Percentiles rank a stretch among this genome's conserved stretches.
phyloP scores from a whole-genome alignment of 306 rosid genomes.

The Cicer bijugum region DNA sequence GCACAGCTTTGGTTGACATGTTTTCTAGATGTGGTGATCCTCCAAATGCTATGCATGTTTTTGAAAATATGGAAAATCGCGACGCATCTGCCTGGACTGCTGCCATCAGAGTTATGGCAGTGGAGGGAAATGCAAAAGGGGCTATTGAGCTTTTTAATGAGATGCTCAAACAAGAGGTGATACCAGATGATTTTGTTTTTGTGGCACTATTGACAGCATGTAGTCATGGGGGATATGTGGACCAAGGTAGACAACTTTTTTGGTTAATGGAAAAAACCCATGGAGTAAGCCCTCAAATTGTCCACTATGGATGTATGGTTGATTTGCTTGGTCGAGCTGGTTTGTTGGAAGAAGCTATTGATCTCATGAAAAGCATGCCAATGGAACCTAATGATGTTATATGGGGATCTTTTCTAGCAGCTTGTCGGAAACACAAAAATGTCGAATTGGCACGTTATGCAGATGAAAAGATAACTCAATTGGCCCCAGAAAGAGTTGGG shows the following conservation, averaged over 20 bases:
- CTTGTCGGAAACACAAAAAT: slow-evolving; percentile 70
- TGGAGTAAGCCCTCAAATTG: slow-evolving; percentile 59
- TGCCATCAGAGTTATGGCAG: slow-evolving; percentile 79
- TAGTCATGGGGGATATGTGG: slow-evolving; percentile 70
- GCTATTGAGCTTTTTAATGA: slow-evolving; percentile 63
- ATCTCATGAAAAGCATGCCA: slow-evolving; percentile 72
- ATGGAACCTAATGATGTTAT: slow-evolving; percentile 74
- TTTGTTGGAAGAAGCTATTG: slow-evolving; percentile 65
- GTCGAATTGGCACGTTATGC: slow-evolving; percentile 64
- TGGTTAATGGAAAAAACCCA: slow-evolving; percentile 59
- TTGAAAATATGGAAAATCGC: slow-evolving; percentile 54
- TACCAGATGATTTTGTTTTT: slow-evolving; percentile 69
- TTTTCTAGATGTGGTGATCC: slow-evolving; percentile 78
- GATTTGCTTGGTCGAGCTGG: slow-evolving; percentile 82
- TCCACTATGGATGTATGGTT: slow-evolving; percentile 85
- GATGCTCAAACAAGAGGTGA: slow-evolving; percentile 65
- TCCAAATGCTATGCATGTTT: slow-evolving; percentile 62
- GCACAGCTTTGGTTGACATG: slow-evolving; percentile 79
- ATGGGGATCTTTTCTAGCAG: slow-evolving; percentile 80
- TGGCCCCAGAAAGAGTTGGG: slow-evolving; percentile 62
- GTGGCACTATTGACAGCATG: slow-evolving; percentile 76
- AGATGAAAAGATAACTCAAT: slow-evolving; percentile 55
- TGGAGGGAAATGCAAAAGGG: slow-evolving; percentile 67
- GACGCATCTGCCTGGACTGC: slow-evolving; percentile 85
- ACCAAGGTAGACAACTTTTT: slow-evolving; percentile 63